Evolutionary conservation across 148 eudicot genomes (phyloP).

Genomic region (Rhododendron mucronatum): DNA sequence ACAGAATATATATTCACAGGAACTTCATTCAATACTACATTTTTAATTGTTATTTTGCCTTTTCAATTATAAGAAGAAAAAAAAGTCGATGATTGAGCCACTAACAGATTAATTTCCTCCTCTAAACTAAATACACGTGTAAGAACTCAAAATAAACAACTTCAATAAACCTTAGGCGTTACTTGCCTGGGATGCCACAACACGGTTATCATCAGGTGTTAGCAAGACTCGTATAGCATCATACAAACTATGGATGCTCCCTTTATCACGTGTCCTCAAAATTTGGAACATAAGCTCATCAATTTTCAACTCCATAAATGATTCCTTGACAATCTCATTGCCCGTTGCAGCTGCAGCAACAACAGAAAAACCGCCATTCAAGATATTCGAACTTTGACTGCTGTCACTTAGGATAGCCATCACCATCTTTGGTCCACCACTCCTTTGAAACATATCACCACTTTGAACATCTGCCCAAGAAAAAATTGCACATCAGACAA

Average conservation of each 20-base stretch:
- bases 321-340: slow-evolving; percentile 85
- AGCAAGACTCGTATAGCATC: slow-evolving; percentile 72
- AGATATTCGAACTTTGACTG: slow-evolving; percentile 32
- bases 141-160: not conserved
- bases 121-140: not conserved
- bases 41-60: not conserved
- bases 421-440: slow-evolving; percentile 65
- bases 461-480: slow-evolving; percentile 56
- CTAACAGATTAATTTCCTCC: not conserved
- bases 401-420: slow-evolving; percentile 38
- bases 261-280: slow-evolving; percentile 35
- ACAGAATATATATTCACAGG: too few relatives aligned
- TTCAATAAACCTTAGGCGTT: not conserved
- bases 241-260: slow-evolving; percentile 48
- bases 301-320: slow-evolving; percentile 73
- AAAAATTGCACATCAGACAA: slow-evolving; percentile 5
- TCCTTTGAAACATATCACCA: slow-evolving; percentile 60
- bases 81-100: not conserved
- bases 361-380: slow-evolving; percentile 67
- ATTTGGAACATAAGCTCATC: slow-evolving; percentile 54
- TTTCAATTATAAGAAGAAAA: not conserved
- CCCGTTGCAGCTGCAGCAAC: slow-evolving; percentile 81
- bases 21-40: not conserved
- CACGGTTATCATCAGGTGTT: slow-evolving; percentile 88
- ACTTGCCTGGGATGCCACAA: slow-evolving; percentile 93